Evolutionary conservation across 306 rosid species (phyloP).

Genomic region (Oxytropis ochrocephala): DNA sequence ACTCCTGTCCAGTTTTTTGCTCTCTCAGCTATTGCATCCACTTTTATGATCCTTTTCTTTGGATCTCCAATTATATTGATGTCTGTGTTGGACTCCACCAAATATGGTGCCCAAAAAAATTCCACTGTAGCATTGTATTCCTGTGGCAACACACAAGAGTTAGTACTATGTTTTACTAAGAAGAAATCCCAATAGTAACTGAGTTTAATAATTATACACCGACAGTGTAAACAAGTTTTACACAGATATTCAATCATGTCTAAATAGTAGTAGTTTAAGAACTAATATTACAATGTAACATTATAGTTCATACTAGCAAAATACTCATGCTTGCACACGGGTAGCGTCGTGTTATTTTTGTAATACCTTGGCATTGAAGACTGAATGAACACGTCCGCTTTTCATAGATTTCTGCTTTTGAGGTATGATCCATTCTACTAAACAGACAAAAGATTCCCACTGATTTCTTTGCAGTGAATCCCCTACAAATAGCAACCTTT

Average conservation of each 20-base stretch:
- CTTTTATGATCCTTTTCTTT: slow-evolving; percentile 73
- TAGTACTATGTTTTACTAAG: background rate
- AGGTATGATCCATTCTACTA: slow-evolving; percentile 81
- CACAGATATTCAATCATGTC: too few species aligned
- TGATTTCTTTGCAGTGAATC: slow-evolving; percentile 97
- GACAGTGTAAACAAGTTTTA: too few species aligned
- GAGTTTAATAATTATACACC: too few species aligned
- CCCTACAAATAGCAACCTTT: slow-evolving; percentile 84
- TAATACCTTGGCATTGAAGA: slow-evolving; percentile 75
- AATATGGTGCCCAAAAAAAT: slow-evolving; percentile 92
- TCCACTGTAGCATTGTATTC: slow-evolving; percentile 73
- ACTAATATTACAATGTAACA: too few species aligned
- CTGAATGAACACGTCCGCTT: slow-evolving; percentile 45
- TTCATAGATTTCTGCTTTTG: slow-evolving; percentile 55
- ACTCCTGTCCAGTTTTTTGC: slow-evolving; percentile 75
- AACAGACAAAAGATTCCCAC: slow-evolving; percentile 90
- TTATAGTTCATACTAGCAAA: too few species aligned
- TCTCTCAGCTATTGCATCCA: slow-evolving; percentile 68
- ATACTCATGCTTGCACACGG: too few species aligned
- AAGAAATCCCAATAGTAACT: background rate
- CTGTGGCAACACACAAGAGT: slow-evolving; percentile 24
- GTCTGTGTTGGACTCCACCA: slow-evolving; percentile 87
- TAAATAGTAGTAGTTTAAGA: too few species aligned
- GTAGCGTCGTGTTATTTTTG: too few species aligned
- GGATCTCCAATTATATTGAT: slow-evolving; percentile 59